Percentiles rank a stretch among this genome's conserved stretches.
phyloP scores from a whole-genome alignment of 2,329 filamentous ascomycete genomes.

The Fonsecaea monophora region DNA sequence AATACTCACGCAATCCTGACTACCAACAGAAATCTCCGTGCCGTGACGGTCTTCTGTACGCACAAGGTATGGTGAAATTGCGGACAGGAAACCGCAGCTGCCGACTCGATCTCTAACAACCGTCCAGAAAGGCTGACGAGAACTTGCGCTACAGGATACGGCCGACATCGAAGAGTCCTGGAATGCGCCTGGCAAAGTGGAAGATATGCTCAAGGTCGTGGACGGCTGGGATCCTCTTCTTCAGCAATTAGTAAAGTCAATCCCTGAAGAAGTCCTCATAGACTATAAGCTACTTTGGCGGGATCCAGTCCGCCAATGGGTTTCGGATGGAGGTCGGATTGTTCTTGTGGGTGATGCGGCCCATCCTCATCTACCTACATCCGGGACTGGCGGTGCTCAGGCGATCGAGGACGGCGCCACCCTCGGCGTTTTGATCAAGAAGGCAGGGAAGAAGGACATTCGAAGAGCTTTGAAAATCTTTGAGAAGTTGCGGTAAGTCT shows the following conservation, averaged over 20 bases:
- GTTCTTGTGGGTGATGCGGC: conserved; percentile 59
- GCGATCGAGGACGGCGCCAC: conserved; percentile 59
- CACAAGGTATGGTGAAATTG: conserved; percentile 47
- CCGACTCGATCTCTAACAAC: too few species aligned
- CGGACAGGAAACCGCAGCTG: too few species aligned
- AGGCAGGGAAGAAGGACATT: conserved; percentile 25
- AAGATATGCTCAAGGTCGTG: conserved; percentile 58
- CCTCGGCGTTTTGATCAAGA: conserved; percentile 51
- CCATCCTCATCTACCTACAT: conserved; percentile 58
- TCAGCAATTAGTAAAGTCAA: conserved; percentile 53
- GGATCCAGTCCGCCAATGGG: conserved; percentile 40
- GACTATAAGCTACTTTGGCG: conserved; percentile 43
- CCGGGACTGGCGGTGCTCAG: conserved; percentile 56
- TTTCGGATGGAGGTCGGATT: conserved; percentile 43
- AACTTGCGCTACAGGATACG: conserved; percentile 55
- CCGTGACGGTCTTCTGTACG: conserved; percentile 27
- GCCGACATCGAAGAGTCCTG: too few species aligned
- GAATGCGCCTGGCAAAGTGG: conserved; percentile 52
- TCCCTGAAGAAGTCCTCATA: conserved; percentile 40
- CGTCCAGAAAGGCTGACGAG: conserved; percentile 44
- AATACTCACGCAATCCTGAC: too few species aligned
- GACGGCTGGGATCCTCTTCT: conserved; percentile 60
- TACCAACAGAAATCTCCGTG: too few species aligned
- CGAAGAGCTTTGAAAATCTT: too few species aligned
- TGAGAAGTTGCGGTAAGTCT: too few species aligned